Base-by-base conservation (phyloP, 176 grass and related monocot species). In the Alloteropsis semialata region DNA sequence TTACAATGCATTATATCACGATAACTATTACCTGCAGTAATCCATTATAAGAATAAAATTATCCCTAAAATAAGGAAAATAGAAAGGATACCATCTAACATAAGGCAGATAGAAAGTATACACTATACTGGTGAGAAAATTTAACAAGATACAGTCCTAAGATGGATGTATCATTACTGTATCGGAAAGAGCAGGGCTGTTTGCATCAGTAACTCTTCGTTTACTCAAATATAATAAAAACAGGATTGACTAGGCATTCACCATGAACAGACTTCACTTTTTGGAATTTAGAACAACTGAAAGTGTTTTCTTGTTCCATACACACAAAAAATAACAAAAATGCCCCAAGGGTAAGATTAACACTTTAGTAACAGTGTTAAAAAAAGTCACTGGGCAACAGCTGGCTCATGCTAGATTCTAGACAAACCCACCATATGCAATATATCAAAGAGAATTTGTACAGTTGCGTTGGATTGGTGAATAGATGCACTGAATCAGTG, bases 1-100 rank as follows among this genome's bases (percentile, higher is more conserved):
- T 93, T 98, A 88, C 90, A 93, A 85, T 98, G 84, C 92, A 98
- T 87, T 74, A 98, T 91, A 57, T 98, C 95, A 79, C 84, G 90
- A 78, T 98, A 98, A 49, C 81, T 98, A 92, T 65, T 89, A 77
- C 92, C 95, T 98, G 82, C 59, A 90, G n/a, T 51, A 83, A 87
- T 75, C 4, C 69, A 65, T 71, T 30, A 82, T 30, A 82, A 48
- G 27, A 82, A 71, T 81, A 81, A 21, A 81, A 77, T 53, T 54
- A 85, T 16, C 63, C 14, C 66, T 78, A 37, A 44, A 8, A 63
- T 16, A 88, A 24, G 22, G 22, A 30, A 46, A 68, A 64, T 53
- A 54, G 51, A 58, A 55, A 54, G 53, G 11, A 41, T 39, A 83
- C 2, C 67, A 81, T n/a, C 66, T 78, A 37, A 44, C 12, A 63